These are phyloP conservation scores for Fusarium sp. DNA, from an alignment of 2,329 filamentous ascomycete genomes.

Conservation along the genomic window DNA sequence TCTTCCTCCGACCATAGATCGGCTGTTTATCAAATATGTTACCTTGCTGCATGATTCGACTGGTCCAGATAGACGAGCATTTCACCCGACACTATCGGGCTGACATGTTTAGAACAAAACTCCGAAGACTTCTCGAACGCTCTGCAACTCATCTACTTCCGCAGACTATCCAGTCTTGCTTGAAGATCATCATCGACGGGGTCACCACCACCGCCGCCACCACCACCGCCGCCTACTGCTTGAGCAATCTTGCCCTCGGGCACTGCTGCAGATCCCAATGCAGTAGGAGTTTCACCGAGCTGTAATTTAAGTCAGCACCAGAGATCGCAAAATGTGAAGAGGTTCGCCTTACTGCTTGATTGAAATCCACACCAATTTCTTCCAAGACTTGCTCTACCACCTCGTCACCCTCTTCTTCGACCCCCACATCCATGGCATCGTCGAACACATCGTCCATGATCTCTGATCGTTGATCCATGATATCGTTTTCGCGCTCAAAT, in stretches of 20 bases:
- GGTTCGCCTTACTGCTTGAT: conserved; percentile 77
- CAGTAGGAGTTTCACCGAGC: conserved; percentile 92
- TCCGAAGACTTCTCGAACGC: neutral
- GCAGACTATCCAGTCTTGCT: conserved; percentile 89
- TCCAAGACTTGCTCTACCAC: conserved; percentile 96
- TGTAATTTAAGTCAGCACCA: conserved; percentile 55
- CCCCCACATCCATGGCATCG: conserved; percentile 88
- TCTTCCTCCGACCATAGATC: conserved; percentile 1
- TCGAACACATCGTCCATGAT: conserved; percentile 99
- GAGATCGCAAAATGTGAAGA: conserved; percentile 35
- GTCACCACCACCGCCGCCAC: conserved; percentile 62
- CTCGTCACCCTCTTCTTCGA: conserved; percentile 96
- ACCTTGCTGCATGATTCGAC: neutral
- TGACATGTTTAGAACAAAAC: conserved; percentile 1
- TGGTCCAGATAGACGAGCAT: neutral
- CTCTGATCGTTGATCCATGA: conserved; percentile 98
- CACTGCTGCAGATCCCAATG: conserved; percentile 78
- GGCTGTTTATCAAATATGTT: neutral
- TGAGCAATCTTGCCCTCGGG: conserved; percentile 86
- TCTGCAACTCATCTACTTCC: conserved; percentile 59
- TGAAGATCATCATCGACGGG: conserved; percentile 92
- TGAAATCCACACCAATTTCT: conserved; percentile 95
- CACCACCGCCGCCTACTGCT: conserved; percentile 73
- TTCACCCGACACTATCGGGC: neutral
- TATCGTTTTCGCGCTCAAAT: conserved; percentile 98